Evolutionary conservation across 805 yeast genomes (phyloP), one percentile per base, ranked within the genome.

Genomic region (Wickerhamiella alocasiicola): DNA sequence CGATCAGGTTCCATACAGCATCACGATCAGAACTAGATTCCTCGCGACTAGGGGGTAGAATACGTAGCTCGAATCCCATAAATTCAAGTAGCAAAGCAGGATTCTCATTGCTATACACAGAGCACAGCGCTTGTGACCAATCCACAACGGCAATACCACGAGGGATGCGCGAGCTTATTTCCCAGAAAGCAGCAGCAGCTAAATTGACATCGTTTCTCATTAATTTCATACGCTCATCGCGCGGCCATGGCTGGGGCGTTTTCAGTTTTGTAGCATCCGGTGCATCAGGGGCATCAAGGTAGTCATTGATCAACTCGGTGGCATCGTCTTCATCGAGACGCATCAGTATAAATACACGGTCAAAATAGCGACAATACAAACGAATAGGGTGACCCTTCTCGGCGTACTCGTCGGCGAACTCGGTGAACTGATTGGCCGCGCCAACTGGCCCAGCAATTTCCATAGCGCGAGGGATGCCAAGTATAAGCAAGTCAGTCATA

Each of bases 1-100:
- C 71, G 7, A 78, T 60, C 31, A 91, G 65, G 55, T 81, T 93
- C 99, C 99, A 91, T 2, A 81, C 84, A 28, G 95, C 91, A 59
- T 91, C 98, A 41, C 63, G 62, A 2, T 71, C 62, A 0, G 79
- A 65, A 6, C 62, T 56, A 3, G 68, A 71, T 24, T 71, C 81
- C 5, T 59, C 63, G 49, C 96, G 68, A 17, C 60, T 48, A 52
- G 75, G 82, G 3, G 98, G 98, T 32, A 82, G 57, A 23, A 91
- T 78, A 42, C 98, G 66, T 1, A 91, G 79, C 54, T 91, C 98
- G 63, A 91, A 91, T 0, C 98, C 99, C 60, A 91, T 79, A 87
- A 91, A 81, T 0, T 91, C 71, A 52, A 88, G 84, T 24, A 88
- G 62, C 44, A 91, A 56, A 50, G 88, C 93, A 6, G 95, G 88